These are phyloP conservation scores for Solanum hybrid DNA, from an alignment of 305 asterid species.

Conservation along the genomic window DNA sequence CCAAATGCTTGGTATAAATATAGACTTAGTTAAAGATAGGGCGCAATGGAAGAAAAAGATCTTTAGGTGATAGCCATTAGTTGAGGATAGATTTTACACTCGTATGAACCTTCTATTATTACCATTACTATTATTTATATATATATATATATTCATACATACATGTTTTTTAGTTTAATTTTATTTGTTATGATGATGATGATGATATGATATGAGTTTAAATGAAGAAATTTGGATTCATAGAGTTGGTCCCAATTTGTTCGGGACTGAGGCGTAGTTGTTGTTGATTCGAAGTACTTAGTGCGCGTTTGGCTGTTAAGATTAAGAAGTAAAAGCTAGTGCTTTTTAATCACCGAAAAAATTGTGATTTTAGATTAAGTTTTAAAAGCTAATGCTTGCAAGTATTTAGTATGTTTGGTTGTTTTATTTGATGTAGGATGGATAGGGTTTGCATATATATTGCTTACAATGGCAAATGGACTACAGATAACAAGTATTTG, in stretches of 20 bases:
- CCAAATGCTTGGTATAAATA: not conserved
- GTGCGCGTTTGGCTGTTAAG: not conserved
- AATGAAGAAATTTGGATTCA: not conserved
- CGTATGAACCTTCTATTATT: not conserved
- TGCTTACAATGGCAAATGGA: constrained; percentile 12
- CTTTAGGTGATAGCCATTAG: not conserved
- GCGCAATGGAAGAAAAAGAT: not conserved
- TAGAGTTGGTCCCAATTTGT: not conserved
- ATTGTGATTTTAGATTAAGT: not conserved
- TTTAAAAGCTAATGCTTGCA: not conserved
- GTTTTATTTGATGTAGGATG: not conserved
- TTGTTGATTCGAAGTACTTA: not conserved
- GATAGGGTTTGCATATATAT: constrained; percentile 5
- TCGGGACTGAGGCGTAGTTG: not conserved
- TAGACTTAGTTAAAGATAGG: not conserved
- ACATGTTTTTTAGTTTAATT: not conserved
- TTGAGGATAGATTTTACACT: not conserved
- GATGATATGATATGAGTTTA: not conserved
- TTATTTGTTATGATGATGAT: not conserved
- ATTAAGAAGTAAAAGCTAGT: not conserved
- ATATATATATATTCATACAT: not conserved
- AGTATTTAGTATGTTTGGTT: not conserved
- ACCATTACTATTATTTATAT: not conserved
- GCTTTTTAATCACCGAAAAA: not conserved
- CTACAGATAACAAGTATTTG: constrained; percentile 3